phyloP scores from a whole-genome alignment of 2,329 filamentous ascomycete species.

The Aspergillus pseudonomiae region DNA sequence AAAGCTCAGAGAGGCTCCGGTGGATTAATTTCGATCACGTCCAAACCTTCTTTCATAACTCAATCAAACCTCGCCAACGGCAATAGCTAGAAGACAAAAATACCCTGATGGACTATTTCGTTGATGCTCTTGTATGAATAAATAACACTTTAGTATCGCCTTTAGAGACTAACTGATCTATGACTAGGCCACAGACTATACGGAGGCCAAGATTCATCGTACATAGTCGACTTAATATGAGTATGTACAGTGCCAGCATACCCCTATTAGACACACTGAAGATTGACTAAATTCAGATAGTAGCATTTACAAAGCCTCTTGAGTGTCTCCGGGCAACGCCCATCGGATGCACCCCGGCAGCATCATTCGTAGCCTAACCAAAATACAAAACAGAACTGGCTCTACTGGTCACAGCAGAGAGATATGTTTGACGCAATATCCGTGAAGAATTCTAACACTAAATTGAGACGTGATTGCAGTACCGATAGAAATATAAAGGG shows the following conservation, averaged over 20 bases:
- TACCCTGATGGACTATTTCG: constrained; percentile 17
- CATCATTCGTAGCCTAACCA: too few species aligned
- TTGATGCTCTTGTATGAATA: constrained; percentile 16
- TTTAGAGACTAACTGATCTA: not conserved
- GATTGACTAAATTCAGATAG: too few species aligned
- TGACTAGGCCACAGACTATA: not conserved
- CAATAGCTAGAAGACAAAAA: constrained; percentile 14
- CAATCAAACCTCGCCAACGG: constrained; percentile 2
- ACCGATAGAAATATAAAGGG: too few species aligned
- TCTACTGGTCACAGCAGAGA: too few species aligned
- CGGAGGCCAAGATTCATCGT: constrained; percentile 5
- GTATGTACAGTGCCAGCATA: not conserved
- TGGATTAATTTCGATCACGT: constrained; percentile 23
- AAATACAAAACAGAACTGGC: too few species aligned
- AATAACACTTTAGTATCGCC: not conserved
- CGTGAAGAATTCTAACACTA: too few species aligned
- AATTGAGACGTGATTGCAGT: too few species aligned
- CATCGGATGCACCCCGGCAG: too few species aligned
- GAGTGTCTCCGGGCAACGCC: too few species aligned
- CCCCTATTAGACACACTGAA: too few species aligned
- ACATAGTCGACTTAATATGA: constrained; percentile 10
- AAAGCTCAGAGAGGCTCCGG: constrained; percentile 12
- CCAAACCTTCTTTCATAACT: constrained; percentile 14
- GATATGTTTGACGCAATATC: too few species aligned
- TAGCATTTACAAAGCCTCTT: too few species aligned